Base-by-base conservation (phyloP, 1,284 basidiomycete species). In the Boletus sp. region DNA sequence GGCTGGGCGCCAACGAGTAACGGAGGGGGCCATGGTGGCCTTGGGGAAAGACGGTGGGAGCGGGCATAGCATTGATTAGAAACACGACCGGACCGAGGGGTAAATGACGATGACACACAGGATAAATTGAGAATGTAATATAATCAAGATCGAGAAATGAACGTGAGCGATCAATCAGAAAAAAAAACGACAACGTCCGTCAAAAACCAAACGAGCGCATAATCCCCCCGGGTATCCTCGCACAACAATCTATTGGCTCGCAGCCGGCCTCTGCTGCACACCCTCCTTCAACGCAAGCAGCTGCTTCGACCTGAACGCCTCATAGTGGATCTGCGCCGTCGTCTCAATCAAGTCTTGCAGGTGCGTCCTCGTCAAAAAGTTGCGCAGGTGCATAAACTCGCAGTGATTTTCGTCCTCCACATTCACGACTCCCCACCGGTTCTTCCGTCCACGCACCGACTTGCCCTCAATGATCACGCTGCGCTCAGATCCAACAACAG, bases 251-350 rank as follows among this genome's bases (percentile, higher is more conserved):
- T 62, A 72, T 52, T 74, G 71, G 47, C 51, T 73, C 51, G 68
- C 63, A 47, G 72, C 63, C 2, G 83, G 84, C 61, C 80, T 80
- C 69, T 81, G 80, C 70, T 83, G 84, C 51, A 85, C 85, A 20
- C 84, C 84, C 76, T 96, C 94, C 82, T 96, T 96, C 69, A 96
- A 83, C 27, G 94, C 94, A 53, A 96, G 80, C 63, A 96, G 76
- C 80, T 99, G 97, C 81, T 98, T 98, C 68, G 92, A 96, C 65
- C 96, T 88, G 91, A 99, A 99, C 9, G 96, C 95, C 82, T 99
- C 97, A 77, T 99, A 99, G 78, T 99, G 97, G 74, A 97, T 97
- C 77, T 96, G 92, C 9, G 96, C 93, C 3, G 96, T 99, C 56
- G 96, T 98, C 82, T 99, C 96, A 74, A 99, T 98, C 68, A 99